These are phyloP conservation scores for Panicum virgatum DNA, from an alignment of 202 grass and related monocot genomes.

Conservation along the genomic window DNA sequence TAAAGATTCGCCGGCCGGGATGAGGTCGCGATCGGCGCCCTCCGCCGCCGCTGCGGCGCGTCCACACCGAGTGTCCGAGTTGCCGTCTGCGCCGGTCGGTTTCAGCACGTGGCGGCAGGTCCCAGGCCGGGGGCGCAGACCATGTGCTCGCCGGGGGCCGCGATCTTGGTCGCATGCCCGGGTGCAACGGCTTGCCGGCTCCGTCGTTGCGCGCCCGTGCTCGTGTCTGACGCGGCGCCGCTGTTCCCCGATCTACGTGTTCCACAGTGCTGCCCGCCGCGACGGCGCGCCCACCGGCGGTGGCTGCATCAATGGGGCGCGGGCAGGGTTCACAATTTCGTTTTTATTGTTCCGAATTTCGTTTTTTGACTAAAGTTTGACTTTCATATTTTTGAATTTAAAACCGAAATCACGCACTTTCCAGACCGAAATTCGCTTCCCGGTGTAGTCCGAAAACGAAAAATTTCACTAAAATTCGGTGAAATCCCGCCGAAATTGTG, in stretches of 20 bases:
- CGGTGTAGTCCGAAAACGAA: too few species aligned
- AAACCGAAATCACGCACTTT: too few species aligned
- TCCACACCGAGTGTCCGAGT: neutral
- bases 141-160: constrained; percentile 31
- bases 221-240: neutral
- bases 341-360: too few species aligned
- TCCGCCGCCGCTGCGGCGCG: neutral
- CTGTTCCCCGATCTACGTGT: neutral
- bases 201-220: constrained; percentile 1
- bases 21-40: neutral
- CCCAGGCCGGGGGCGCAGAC: neutral
- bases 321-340: too few species aligned
- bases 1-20: constrained; percentile 4
- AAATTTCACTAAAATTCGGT: too few species aligned
- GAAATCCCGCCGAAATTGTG: too few species aligned
- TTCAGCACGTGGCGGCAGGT: neutral
- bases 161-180: constrained; percentile 27
- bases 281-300: neutral
- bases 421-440: too few species aligned
- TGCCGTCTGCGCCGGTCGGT: neutral
- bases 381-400: too few species aligned
- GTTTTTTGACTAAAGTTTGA: too few species aligned
- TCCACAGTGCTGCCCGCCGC: neutral
- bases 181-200: neutral
- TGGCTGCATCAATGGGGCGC: neutral